Conservation (phyloP, 805 yeast genomes). For the Teunomyces tritomae region DNA sequence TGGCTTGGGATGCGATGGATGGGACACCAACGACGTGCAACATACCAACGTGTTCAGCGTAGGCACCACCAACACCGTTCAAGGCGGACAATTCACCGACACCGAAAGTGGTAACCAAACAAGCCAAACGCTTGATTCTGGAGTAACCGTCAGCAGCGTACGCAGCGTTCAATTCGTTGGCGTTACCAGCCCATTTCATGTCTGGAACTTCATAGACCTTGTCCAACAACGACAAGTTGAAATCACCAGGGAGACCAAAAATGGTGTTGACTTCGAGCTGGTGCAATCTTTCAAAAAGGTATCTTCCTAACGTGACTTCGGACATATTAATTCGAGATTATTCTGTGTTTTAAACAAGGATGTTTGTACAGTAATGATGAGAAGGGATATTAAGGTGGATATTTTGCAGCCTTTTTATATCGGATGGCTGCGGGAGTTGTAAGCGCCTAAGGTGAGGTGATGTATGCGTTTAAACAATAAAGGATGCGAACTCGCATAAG, state of each 20-base stretch:
- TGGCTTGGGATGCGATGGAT: constrained; percentile 29
- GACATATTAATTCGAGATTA: constrained; percentile 14
- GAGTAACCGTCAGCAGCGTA: constrained; percentile 28
- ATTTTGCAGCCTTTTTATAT: constrained; percentile 3
- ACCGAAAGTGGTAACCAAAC: constrained; percentile 33
- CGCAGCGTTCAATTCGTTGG: constrained; percentile 32
- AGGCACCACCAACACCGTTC: constrained; percentile 35
- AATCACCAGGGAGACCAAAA: constrained; percentile 36
- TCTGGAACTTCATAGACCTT: constrained; percentile 28
- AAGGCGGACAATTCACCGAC: constrained; percentile 37
- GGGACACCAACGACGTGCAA: constrained; percentile 37
- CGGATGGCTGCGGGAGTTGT: not conserved
- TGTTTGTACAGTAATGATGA: not conserved
- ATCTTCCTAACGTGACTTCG: constrained; percentile 29
- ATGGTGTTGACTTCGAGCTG: constrained; percentile 29
- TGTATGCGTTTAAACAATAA: constrained; percentile 1
- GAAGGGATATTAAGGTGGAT: not conserved
- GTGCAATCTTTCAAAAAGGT: constrained; percentile 32
- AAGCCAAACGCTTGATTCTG: constrained; percentile 26
- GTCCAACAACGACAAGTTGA: constrained; percentile 32
- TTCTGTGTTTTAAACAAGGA: not conserved
- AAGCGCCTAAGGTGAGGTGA: constrained; percentile 3
- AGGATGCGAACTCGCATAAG: not conserved
- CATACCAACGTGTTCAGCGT: constrained; percentile 36
- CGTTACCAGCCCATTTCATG: constrained; percentile 35